Percentiles rank a stretch among this genome's conserved stretches.
Evolutionary conservation across 768 basidiomycete species (phyloP).

Genomic region (Polyporus arcularius): DNA sequence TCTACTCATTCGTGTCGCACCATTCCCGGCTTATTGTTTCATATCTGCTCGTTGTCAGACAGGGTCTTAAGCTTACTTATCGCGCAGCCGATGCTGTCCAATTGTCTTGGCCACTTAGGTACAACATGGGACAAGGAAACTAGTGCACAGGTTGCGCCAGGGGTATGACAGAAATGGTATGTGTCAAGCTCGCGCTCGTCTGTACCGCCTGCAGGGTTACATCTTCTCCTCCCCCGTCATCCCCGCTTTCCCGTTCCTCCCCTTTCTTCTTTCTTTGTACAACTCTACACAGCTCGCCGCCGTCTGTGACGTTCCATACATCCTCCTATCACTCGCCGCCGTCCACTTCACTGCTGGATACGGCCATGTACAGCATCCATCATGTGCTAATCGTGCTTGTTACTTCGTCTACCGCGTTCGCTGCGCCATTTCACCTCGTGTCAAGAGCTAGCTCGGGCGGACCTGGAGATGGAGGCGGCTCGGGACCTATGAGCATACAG

Average conservation of each 20-base stretch:
- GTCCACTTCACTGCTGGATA: neutral
- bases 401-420: neutral
- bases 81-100: neutral
- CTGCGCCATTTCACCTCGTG: conserved; percentile 3
- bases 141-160: neutral
- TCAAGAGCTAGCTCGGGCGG: neutral
- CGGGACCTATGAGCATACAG: neutral
- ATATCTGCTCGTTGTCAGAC: too few relatives aligned
- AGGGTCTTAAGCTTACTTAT: neutral
- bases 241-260: conserved; percentile 1
- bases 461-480: neutral
- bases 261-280: conserved; percentile 1
- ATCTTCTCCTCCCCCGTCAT: neutral
- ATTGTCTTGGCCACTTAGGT: too few relatives aligned
- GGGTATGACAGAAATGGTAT: conserved; percentile 10
- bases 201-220: neutral
- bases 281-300: neutral
- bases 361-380: conserved; percentile 11
- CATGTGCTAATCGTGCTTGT: conserved; percentile 6
- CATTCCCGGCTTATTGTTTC: neutral
- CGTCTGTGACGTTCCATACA: neutral
- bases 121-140: neutral
- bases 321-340: neutral
- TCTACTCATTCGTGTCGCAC: neutral
- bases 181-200: conserved; percentile 8